Percentiles rank a stretch among this genome's conserved stretches.
These are phyloP conservation scores for Apiotrichum domesticum DNA, from an alignment of 1,284 basidiomycete species.

Conservation along the genomic window DNA sequence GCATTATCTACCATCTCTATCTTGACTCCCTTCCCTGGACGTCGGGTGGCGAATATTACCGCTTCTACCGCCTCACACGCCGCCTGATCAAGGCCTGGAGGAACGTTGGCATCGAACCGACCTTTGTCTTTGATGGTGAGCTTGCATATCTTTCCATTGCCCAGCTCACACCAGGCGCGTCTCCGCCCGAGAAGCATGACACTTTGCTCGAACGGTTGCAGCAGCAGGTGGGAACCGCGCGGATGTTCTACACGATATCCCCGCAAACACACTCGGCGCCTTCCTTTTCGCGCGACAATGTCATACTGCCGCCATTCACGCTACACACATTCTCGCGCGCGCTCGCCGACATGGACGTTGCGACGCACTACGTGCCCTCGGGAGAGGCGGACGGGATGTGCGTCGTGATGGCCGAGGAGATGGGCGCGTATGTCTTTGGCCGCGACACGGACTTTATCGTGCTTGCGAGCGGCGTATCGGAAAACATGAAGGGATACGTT, in stretches of 20 bases:
- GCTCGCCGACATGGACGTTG: constrained; percentile 50
- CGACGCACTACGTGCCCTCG: constrained; percentile 57
- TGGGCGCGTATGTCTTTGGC: constrained; percentile 68
- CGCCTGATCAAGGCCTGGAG: constrained; percentile 64
- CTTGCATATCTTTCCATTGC: too few relatives aligned
- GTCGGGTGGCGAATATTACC: constrained; percentile 73
- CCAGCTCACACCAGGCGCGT: constrained; percentile 53
- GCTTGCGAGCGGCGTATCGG: constrained; percentile 58
- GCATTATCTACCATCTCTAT: constrained; percentile 71
- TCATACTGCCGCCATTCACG: constrained; percentile 67
- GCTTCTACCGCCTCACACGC: constrained; percentile 55
- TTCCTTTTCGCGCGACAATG: constrained; percentile 58
- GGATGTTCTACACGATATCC: constrained; percentile 80
- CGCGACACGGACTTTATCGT: constrained; percentile 78
- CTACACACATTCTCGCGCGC: constrained; percentile 60
- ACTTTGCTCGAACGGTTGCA: constrained; percentile 61
- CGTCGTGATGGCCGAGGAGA: constrained; percentile 68
- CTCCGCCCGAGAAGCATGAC: constrained; percentile 65
- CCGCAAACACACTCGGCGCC: constrained; percentile 59
- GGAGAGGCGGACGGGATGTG: constrained; percentile 82
- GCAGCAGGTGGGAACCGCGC: constrained; percentile 56
- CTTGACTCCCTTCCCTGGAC: constrained; percentile 67
- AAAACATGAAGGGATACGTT: constrained; percentile 58
- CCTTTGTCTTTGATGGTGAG: constrained; percentile 88
- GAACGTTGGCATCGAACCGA: constrained; percentile 62